Evolutionary conservation across 192 early-diverging fungal species (phyloP), one percentile per base, ranked within the genome.

Genomic region (Spizellomyces sp.): DNA sequence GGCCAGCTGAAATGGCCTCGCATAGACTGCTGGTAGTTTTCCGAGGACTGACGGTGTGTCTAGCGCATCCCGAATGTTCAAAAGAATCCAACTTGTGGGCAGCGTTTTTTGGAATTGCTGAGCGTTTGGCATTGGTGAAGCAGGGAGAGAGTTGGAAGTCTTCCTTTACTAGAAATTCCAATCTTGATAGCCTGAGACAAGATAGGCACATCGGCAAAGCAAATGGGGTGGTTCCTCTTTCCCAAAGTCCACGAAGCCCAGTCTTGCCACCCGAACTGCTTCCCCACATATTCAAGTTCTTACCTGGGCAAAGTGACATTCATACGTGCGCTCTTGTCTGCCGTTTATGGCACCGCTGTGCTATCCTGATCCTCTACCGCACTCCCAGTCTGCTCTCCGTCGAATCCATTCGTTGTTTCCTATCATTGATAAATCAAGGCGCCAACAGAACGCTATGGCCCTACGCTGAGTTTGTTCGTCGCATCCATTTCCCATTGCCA

Each of bases 231-330:
- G 50, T 19, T 54, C 65, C 48, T 3, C 27, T 3, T 3, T 36
- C 27, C 27, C 0, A 36, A 6, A 36, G 44, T 47, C 14, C 42
- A 56, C 42, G 17, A 45, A 9, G n/a, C n/a, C 61, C 9, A 42
- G n/a, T 50, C 50, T 57, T 74, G 14, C 72, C 64, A n/a, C 45
- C 65, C 10, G 72, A 74, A 59, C 48, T 74, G 22, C 63, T 74
- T 44, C 56, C 63, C 45, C 64, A 45, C 12, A 67, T 74, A 36
- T 74, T 74, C 56, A 9, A 10, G 9, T 60, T 48, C 64, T 27
- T 55, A 4, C 45, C 52, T 9, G 17, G 17, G 4, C 14, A 9
- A 8, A 60, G 10, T n/a, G 72, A 74, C 55, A 19, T 74, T 8
- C 22, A 42, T 14, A n/a, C 12, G 8, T 74, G 72, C 36, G 21